Percentiles rank a stretch among this genome's conserved stretches.
phyloP scores from a whole-genome alignment of 371 early-diverging fungal species.

The Mucor circinelloides region DNA sequence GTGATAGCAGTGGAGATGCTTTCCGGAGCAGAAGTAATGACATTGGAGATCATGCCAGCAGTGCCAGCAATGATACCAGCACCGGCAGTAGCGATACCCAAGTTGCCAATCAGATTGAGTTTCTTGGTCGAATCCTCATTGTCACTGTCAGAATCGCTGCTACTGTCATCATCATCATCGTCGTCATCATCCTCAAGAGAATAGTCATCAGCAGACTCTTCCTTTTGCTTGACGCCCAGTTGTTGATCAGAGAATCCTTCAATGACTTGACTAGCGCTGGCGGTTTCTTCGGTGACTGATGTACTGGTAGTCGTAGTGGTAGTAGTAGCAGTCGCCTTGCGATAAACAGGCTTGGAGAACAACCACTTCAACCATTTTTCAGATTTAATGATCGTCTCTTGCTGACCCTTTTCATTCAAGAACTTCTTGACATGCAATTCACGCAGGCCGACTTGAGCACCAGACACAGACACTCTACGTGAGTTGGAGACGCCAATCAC shows the following conservation, averaged over 20 bases:
- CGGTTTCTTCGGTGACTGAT: neutral
- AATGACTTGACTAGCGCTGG: conserved; percentile 15
- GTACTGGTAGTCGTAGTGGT: conserved; percentile 4
- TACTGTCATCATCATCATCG: conserved; percentile 4
- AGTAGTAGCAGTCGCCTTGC: conserved; percentile 11
- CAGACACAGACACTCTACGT: conserved; percentile 28
- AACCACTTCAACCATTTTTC: conserved; percentile 42
- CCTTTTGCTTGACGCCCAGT: conserved; percentile 24
- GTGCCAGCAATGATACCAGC: conserved; percentile 16
- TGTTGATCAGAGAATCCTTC: conserved; percentile 37
- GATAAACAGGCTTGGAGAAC: conserved; percentile 44
- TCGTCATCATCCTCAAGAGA: conserved; percentile 27
- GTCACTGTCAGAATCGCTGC: neutral
- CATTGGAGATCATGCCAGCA: conserved; percentile 2
- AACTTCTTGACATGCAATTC: conserved; percentile 31
- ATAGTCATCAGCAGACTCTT: conserved; percentile 35
- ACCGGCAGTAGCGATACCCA: conserved; percentile 26
- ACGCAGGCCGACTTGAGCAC: conserved; percentile 46
- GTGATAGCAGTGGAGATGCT: conserved; percentile 6
- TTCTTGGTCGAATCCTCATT: neutral
- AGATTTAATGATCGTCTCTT: conserved; percentile 31
- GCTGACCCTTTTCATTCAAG: conserved; percentile 28
- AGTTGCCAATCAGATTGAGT: conserved; percentile 10
- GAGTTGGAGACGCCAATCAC: conserved; percentile 38
- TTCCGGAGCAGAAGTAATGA: conserved; percentile 9